A percentile compares a stretch with the other conserved stretches of the same genome.
These are phyloP conservation scores for Scedosporium dehoogii DNA, from an alignment of 2,329 filamentous ascomycete genomes.

Conservation along the genomic window DNA sequence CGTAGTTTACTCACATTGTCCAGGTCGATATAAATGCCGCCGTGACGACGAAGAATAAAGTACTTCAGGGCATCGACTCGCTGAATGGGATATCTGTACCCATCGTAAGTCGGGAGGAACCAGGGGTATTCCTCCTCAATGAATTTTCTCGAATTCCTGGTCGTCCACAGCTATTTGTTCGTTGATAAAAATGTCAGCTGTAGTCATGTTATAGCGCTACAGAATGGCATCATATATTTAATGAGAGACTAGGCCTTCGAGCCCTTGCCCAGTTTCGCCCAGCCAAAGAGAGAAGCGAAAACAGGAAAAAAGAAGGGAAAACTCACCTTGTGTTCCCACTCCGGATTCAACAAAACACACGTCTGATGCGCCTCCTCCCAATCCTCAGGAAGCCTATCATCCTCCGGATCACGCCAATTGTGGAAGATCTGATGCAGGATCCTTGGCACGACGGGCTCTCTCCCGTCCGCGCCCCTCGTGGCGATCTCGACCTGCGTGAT, in stretches of 20 bases:
- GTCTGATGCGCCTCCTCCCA: constrained; percentile 57
- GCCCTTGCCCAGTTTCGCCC: too few relatives aligned
- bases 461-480: background rate
- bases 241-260: too few relatives aligned
- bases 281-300: too few relatives aligned
- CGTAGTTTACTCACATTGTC: constrained; percentile 13
- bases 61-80: constrained; percentile 65
- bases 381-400: constrained; percentile 55
- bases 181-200: too few relatives aligned
- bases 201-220: too few relatives aligned
- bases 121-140: constrained; percentile 60
- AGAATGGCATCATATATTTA: too few relatives aligned
- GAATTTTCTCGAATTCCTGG: constrained; percentile 49
- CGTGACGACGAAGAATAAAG: constrained; percentile 62
- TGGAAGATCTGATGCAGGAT: too few relatives aligned
- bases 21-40: constrained; percentile 62
- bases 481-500: constrained; percentile 6
- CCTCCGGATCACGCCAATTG: constrained; percentile 28
- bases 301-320: background rate
- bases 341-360: constrained; percentile 57
- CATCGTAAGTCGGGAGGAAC: constrained; percentile 61
- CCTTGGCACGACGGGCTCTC: too few relatives aligned
- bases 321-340: constrained; percentile 63
- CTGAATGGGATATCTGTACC: constrained; percentile 61
- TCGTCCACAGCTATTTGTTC: too few relatives aligned